Evolutionary conservation across 202 grass and related monocot genomes (phyloP).

Genomic region (Zizania palustris): DNA sequence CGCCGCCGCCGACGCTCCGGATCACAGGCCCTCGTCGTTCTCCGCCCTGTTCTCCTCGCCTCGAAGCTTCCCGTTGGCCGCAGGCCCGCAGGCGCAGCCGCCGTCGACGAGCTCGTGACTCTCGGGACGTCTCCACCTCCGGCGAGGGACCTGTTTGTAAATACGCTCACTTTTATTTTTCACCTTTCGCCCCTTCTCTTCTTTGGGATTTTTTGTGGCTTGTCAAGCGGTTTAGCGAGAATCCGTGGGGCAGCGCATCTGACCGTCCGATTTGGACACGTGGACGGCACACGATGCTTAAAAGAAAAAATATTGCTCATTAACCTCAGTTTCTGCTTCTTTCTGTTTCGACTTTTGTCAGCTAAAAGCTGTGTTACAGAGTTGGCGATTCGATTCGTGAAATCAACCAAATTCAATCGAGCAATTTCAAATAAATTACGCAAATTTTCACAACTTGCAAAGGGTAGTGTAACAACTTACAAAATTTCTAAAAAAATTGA

Average conservation of each 20-base stretch:
- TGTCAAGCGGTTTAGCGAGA: conserved; percentile 38
- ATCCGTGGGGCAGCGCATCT: conserved; percentile 7
- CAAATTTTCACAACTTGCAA: too few relatives aligned
- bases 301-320: conserved; percentile 38
- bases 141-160: conserved; percentile 39
- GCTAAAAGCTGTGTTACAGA: too few relatives aligned
- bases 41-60: conserved; percentile 72
- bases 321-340: not conserved
- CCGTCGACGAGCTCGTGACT: conserved; percentile 59
- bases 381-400: too few relatives aligned
- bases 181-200: not conserved
- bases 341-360: not conserved
- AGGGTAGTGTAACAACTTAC: too few relatives aligned
- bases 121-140: not conserved
- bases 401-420: too few relatives aligned
- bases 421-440: too few relatives aligned
- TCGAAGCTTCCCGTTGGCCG: conserved; percentile 23
- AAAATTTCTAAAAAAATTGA: too few relatives aligned
- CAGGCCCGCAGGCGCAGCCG: conserved; percentile 38
- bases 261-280: conserved; percentile 16
- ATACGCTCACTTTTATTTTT: conserved; percentile 17
- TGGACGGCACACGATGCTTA: conserved; percentile 16
- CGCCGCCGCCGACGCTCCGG: conserved; percentile 1
- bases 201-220: conserved; percentile 31
- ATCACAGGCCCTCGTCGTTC: conserved; percentile 71